These are phyloP conservation scores for Globisporangium nunn DNA, from an alignment of 352 stramenopile genomes.

Conservation along the genomic window DNA sequence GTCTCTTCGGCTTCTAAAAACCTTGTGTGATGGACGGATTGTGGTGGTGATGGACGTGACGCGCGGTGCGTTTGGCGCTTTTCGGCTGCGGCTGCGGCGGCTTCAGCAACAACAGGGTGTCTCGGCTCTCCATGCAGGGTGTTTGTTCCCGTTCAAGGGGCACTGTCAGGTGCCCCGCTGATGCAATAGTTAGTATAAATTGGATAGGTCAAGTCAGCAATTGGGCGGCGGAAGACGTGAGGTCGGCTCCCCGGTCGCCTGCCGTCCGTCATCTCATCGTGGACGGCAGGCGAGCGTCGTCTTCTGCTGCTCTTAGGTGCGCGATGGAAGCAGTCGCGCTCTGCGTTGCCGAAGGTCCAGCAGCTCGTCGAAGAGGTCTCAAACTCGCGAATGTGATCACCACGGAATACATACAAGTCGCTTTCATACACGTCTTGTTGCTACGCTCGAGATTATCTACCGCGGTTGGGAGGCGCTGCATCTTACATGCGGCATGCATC, in stretches of 20 bases:
- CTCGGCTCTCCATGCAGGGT: slow-evolving; percentile 39
- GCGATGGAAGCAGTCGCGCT: slow-evolving; percentile 32
- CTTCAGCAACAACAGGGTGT: background rate
- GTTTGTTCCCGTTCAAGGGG: slow-evolving; percentile 84
- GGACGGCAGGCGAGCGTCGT: slow-evolving; percentile 26
- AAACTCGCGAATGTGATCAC: background rate
- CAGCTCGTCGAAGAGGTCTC: background rate
- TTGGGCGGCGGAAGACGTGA: slow-evolving; percentile 34
- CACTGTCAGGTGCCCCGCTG: slow-evolving; percentile 83
- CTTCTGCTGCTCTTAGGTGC: slow-evolving; percentile 57
- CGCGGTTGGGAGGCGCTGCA: no score
- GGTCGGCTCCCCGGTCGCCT: slow-evolving; percentile 33
- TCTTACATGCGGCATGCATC: no score
- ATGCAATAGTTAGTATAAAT: slow-evolving; percentile 60
- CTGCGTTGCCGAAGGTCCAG: background rate
- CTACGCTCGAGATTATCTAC: no score
- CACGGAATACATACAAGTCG: background rate
- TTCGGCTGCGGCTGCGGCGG: background rate
- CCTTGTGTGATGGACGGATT: background rate
- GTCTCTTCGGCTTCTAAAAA: slow-evolving; percentile 84
- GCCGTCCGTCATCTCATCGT: background rate
- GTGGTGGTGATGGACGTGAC: background rate
- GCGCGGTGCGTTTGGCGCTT: background rate
- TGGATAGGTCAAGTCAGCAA: slow-evolving; percentile 65
- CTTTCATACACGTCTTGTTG: background rate